phyloP scores from a whole-genome alignment of 2,329 filamentous ascomycete species.

The Iodosphaeria phyllophila region DNA sequence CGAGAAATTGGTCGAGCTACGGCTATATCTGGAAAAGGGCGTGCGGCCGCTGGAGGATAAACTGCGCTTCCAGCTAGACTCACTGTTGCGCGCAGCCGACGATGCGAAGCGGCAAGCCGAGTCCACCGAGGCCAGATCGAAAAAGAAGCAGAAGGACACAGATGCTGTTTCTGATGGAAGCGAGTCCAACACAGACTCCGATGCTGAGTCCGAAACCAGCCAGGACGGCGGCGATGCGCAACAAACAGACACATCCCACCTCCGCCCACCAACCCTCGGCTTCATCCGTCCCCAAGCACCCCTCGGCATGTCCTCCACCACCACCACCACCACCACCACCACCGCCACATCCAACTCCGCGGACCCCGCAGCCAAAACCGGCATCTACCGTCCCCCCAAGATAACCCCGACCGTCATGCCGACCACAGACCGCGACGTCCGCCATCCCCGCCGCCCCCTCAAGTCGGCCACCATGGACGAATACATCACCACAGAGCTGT shows the following conservation, averaged over 20 bases:
- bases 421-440: conserved; percentile 42
- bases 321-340: conserved; percentile 15
- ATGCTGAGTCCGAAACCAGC: conserved; percentile 14
- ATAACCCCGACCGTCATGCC: conserved; percentile 80
- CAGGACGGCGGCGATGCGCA: conserved; percentile 15
- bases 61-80: conserved; percentile 89
- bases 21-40: conserved; percentile 86
- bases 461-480: conserved; percentile 82
- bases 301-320: conserved; percentile 9
- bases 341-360: conserved; percentile 13
- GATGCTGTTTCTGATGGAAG: conserved; percentile 10
- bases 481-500: conserved; percentile 74
- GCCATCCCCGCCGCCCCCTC: conserved; percentile 35
- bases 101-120: conserved; percentile 37
- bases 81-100: conserved; percentile 75
- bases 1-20: conserved; percentile 73
- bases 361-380: conserved; percentile 28
- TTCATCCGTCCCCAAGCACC: not conserved
- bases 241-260: conserved; percentile 7
- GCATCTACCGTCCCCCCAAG: conserved; percentile 75
- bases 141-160: conserved; percentile 6
- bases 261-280: conserved; percentile 5
- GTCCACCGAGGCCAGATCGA: conserved; percentile 16
- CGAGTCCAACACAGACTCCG: conserved; percentile 17
- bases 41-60: conserved; percentile 78